Percentiles rank a stretch among this genome's conserved stretches.
Conservation (phyloP, 1,284 basidiomycete species). For the Ustilago trichophora region DNA sequence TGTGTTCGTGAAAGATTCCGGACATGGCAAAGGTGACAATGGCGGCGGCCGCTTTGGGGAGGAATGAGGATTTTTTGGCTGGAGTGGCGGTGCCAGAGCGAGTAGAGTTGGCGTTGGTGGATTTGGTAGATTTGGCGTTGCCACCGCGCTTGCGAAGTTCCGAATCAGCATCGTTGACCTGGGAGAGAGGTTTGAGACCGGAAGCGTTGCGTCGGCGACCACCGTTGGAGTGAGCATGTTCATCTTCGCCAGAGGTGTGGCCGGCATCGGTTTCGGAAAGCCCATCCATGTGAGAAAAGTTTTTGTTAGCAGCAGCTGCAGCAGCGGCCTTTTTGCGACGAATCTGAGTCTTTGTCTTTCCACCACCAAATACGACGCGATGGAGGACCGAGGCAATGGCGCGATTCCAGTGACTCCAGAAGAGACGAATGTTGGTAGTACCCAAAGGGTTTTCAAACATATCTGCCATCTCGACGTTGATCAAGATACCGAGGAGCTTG, state of each 20-base stretch:
- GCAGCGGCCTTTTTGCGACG: conserved; percentile 28
- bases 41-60: conserved; percentile 56
- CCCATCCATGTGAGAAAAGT: conserved; percentile 51
- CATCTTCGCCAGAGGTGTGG: conserved; percentile 52
- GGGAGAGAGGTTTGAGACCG: conserved; percentile 45
- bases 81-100: too few relatives aligned
- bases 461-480: conserved; percentile 62
- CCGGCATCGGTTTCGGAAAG: conserved; percentile 60
- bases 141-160: conserved; percentile 29
- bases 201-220: conserved; percentile 6
- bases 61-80: conserved; percentile 45
- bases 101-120: conserved; percentile 20
- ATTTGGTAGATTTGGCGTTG: too few relatives aligned
- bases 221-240: conserved; percentile 21
- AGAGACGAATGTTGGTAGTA: conserved; percentile 63
- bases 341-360: conserved; percentile 34
- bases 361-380: conserved; percentile 64
- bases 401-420: conserved; percentile 66
- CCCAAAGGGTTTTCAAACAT: conserved; percentile 65
- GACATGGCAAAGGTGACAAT: conserved; percentile 62
- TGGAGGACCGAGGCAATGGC: conserved; percentile 64
- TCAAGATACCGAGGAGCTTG: conserved; percentile 56
- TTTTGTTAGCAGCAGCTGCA: conserved; percentile 4
- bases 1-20: conserved; percentile 64
- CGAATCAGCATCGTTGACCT: conserved; percentile 11